Conservation (phyloP, 2,329 filamentous ascomycete genomes). For the Aspergillus sp. region DNA sequence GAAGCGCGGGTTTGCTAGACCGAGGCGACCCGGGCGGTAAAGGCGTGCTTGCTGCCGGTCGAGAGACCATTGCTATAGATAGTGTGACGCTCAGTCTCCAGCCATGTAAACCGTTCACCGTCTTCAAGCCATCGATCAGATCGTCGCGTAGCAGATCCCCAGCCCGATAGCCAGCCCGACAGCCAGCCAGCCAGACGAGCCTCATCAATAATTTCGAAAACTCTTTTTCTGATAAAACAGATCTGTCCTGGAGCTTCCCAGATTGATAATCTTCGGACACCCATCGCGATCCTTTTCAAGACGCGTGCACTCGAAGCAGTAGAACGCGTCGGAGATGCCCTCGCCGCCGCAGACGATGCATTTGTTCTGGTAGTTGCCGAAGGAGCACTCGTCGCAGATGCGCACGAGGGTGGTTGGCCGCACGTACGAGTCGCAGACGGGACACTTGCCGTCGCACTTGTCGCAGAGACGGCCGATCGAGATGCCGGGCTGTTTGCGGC, state of each 20-base stretch:
- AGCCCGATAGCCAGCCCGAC: constrained; percentile 2
- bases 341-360: constrained; percentile 98
- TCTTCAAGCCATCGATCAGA: not conserved
- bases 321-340: constrained; percentile 96
- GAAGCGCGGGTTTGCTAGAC: constrained; percentile 51
- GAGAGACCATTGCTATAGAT: constrained; percentile 1
- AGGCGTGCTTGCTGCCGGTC: constrained; percentile 4
- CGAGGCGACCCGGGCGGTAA: constrained; percentile 51
- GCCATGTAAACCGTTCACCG: no score
- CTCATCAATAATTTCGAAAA: constrained; percentile 35
- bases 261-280: constrained; percentile 98
- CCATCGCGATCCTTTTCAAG: constrained; percentile 95
- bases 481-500: constrained; percentile 95
- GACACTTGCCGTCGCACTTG: constrained; percentile 99
- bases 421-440: constrained; percentile 97
- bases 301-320: constrained; percentile 97
- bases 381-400: constrained; percentile 98
- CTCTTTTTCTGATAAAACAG: constrained; percentile 67
- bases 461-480: constrained; percentile 98
- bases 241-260: constrained; percentile 92
- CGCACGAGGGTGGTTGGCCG: constrained; percentile 93
- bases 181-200: constrained; percentile 4
- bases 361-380: constrained; percentile 99
- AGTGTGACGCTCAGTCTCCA: not conserved
- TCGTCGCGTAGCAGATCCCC: not conserved